Base-by-base conservation (phyloP, 1,284 basidiomycete genomes). In the Ceratobasidium papillatum region DNA sequence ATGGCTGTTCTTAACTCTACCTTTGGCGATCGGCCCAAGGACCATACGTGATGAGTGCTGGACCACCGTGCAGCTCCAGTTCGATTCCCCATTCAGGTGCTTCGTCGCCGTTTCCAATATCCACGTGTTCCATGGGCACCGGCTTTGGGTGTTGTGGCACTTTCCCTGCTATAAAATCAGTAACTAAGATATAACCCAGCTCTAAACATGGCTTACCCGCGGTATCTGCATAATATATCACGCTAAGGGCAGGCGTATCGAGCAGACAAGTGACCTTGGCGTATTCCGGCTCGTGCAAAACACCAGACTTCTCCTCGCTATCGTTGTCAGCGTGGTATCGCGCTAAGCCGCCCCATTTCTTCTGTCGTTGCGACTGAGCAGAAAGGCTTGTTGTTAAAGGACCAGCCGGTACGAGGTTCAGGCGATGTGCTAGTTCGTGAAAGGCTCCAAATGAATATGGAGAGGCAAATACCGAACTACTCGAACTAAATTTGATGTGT, bases 21-120 rank as follows among this genome's bases (percentile, higher is more conserved):
- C 94, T 86, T 82, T 96, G 95, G 34, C 95, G 87, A 82, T 98
- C 96, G 25, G 94, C 90, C 96, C 96, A 98, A 3, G 96, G 96
- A 0, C 96, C 96, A 80, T 98, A 98, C 41, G 89, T 88, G 52
- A 97, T 78, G 36, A 86, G 82, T 14, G 51, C 54, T 27, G 66
- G 68, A 0, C 94, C 95, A 19, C 90, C 90, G 75, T 89, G 85
- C 11, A 97, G 84, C 22, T 90, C 86, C n/a, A 98, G 78, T 78
- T 98, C 94, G 38, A 97, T 84, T 3, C 95, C 94, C 91, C 95
- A 98, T 80, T 98, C 94, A 12, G 96, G 96, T n/a, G 92, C 86
- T 22, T 90, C 81, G 79, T 94, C 95, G 0, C 94, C 91, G 79
- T 97, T 97, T 0, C 94, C 94, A 63, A 95, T 86, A 78, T 94